Percentiles rank a stretch among this genome's conserved stretches.
phyloP scores from a whole-genome alignment of 1,139 yeast species.

The Taphrina wiesneri region DNA sequence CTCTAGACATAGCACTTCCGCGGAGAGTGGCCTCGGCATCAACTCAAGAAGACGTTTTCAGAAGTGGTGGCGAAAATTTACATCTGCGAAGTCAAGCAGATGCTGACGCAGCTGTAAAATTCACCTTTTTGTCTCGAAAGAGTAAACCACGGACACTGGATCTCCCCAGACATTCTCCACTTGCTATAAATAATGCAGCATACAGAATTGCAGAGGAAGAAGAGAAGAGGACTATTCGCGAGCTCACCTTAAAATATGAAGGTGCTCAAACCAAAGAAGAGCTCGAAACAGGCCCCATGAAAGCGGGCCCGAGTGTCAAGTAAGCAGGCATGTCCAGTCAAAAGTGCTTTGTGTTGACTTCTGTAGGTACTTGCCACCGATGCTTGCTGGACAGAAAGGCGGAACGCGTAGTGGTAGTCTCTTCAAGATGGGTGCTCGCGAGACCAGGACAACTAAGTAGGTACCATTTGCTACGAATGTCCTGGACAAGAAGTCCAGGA shows the following conservation, averaged over 20 bases:
- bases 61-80: not conserved
- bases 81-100: not conserved
- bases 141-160: conserved; percentile 39
- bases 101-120: conserved; percentile 34
- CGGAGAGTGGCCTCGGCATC: conserved; percentile 18
- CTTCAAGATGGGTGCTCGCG: conserved; percentile 12
- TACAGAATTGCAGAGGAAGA: conserved; percentile 8
- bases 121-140: conserved; percentile 38
- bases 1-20: conserved; percentile 47
- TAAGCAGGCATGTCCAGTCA: not conserved
- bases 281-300: not conserved
- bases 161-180: conserved; percentile 11
- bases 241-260: conserved; percentile 24
- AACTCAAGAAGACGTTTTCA: not conserved
- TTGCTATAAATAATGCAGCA: conserved; percentile 12
- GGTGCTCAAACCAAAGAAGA: conserved; percentile 20
- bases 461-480: not conserved
- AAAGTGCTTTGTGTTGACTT: not conserved
- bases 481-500: no score
- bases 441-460: not conserved
- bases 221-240: conserved; percentile 19
- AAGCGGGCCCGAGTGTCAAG: conserved; percentile 5
- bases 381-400: conserved; percentile 12
- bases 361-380: not conserved
- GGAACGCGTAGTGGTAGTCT: conserved; percentile 4